Evolutionary conservation across 75 land plant genomes (phyloP).

Genomic region (Pseudotsuga menziesii): DNA sequence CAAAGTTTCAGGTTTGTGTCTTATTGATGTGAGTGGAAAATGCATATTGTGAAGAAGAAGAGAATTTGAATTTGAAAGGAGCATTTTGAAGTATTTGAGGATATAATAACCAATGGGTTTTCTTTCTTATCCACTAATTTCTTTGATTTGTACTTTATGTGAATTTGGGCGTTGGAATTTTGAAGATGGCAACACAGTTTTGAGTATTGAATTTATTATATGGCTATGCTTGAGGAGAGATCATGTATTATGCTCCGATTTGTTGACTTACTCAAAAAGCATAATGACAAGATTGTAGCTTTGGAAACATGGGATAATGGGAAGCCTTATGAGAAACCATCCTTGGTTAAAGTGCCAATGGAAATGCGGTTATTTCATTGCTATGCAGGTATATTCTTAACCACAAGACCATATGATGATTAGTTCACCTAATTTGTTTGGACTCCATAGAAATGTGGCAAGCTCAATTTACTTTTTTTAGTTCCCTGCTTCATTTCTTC

Average conservation of each 20-base stretch:
- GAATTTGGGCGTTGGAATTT: neutral
- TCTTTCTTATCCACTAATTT: neutral
- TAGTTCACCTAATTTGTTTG: no score
- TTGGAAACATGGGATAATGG: slow-evolving; percentile 90
- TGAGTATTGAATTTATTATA: neutral
- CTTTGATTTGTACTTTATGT: neutral
- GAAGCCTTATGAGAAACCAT: slow-evolving; percentile 70
- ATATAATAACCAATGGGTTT: neutral
- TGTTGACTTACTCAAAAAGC: slow-evolving; percentile 81
- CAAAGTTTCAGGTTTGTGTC: neutral
- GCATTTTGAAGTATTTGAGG: neutral
- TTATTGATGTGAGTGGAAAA: neutral
- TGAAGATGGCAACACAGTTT: neutral
- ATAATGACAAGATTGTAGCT: slow-evolving; percentile 73
- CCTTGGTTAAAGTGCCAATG: slow-evolving; percentile 54
- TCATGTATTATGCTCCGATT: slow-evolving; percentile 43
- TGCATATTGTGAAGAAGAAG: neutral
- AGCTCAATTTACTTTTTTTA: no score
- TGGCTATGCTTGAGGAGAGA: slow-evolving; percentile 45
- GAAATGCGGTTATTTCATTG: slow-evolving; percentile 50
- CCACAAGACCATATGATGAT: no score
- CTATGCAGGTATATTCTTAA: slow-evolving; percentile 53
- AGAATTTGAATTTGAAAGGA: neutral
- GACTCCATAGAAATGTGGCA: no score
- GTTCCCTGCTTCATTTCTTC: no score